A percentile compares a stretch with the other conserved stretches of the same genome.
These are phyloP conservation scores for Staphylotrichum longicolle DNA, from an alignment of 495 filamentous ascomycete genomes.

Conservation along the genomic window DNA sequence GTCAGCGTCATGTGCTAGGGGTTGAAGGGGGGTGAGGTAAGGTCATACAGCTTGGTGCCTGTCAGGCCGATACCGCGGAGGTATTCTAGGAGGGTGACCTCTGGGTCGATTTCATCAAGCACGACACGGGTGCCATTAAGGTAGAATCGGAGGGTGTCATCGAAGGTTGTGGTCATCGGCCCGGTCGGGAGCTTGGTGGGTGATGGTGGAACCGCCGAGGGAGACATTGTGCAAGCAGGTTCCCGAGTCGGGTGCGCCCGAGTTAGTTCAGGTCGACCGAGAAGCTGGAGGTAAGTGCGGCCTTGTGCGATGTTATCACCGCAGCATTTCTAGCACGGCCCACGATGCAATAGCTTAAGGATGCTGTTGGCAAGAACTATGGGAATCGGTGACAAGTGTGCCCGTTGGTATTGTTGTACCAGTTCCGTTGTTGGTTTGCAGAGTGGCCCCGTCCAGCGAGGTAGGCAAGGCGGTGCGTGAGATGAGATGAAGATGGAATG, in stretches of 20 bases:
- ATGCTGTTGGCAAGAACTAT: too few relatives aligned
- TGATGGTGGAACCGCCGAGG: constrained; percentile 45
- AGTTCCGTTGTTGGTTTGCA: too few relatives aligned
- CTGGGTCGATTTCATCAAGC: constrained; percentile 80
- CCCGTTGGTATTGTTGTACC: too few relatives aligned
- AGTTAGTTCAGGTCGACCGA: too few relatives aligned
- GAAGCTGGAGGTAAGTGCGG: too few relatives aligned
- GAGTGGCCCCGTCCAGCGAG: not conserved
- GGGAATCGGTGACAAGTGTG: too few relatives aligned
- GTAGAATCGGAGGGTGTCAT: constrained; percentile 73
- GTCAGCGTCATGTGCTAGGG: constrained; percentile 26
- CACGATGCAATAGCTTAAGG: too few relatives aligned
- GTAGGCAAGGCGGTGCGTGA: not conserved
- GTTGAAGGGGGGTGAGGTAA: not conserved
- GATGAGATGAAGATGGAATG: not conserved
- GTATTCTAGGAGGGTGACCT: constrained; percentile 91
- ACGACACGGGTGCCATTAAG: constrained; percentile 91
- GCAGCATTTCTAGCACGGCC: too few relatives aligned
- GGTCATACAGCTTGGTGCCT: constrained; percentile 57
- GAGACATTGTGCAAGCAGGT: constrained; percentile 41
- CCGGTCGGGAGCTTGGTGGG: constrained; percentile 29
- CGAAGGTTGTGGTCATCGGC: constrained; percentile 41
- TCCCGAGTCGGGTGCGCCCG: too few relatives aligned
- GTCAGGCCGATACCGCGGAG: constrained; percentile 86
- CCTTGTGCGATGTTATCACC: too few relatives aligned